A percentile compares a stretch with the other conserved stretches of the same genome.
phyloP scores from a whole-genome alignment of 2,329 filamentous ascomycete genomes.

The Claviceps capensis region DNA sequence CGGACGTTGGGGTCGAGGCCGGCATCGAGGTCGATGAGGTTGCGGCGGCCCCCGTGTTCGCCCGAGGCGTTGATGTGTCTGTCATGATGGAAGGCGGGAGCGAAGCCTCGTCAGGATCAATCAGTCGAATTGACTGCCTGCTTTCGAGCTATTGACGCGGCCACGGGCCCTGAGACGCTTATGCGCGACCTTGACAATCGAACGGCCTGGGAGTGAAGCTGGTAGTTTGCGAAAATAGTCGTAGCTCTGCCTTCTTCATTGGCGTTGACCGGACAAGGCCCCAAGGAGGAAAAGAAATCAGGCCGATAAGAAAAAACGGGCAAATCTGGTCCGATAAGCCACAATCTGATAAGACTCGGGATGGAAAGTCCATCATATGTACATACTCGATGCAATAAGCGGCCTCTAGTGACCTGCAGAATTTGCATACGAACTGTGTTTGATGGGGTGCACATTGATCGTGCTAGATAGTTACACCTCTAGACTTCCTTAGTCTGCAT shows the following conservation, averaged over 20 bases:
- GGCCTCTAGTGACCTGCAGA: too few relatives aligned
- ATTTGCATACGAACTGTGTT: too few relatives aligned
- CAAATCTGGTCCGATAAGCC: neutral
- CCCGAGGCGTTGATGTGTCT: neutral
- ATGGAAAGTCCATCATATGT: conserved; percentile 4
- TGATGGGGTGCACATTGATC: too few relatives aligned
- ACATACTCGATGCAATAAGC: neutral
- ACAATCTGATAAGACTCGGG: conserved; percentile 9
- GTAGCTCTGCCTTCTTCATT: too few relatives aligned
- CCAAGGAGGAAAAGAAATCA: conserved; percentile 9
- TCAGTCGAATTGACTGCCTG: neutral
- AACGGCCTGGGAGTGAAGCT: neutral
- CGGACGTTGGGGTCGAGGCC: conserved; percentile 11
- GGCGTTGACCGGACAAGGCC: neutral
- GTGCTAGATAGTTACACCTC: too few relatives aligned
- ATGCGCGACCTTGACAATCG: neutral
- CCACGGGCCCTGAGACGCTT: neutral
- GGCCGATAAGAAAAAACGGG: conserved; percentile 11
- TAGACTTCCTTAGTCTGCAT: too few relatives aligned
- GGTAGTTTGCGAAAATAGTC: neutral
- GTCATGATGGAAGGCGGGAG: neutral
- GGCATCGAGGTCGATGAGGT: neutral
- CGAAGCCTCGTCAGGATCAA: neutral
- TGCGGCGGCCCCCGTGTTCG: conserved; percentile 2
- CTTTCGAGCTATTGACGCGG: neutral